Base-by-base conservation (phyloP, 176 grass and related monocot species). In the Hyparrhenia diplandra region DNA sequence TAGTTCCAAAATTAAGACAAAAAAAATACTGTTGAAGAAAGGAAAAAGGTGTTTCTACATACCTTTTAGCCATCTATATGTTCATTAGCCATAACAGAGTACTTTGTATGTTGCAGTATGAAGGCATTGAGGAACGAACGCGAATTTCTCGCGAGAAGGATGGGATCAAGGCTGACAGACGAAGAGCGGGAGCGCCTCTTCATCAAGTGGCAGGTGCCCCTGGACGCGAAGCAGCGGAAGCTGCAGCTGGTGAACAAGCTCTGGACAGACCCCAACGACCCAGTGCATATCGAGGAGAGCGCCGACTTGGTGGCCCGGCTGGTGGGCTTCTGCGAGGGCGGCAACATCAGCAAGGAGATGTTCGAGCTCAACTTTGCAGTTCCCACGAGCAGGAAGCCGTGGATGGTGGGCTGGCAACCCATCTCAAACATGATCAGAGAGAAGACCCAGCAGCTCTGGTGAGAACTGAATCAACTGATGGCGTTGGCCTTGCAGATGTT, bases 311-410 rank as follows among this genome's bases (percentile, higher is more conserved):
- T 99, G 78, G 96, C 96, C 37, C 81, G 90, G n/a, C 78, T 99
- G 74, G 96, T 99, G 10, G 96, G 92, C 41, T 99, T 99, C 82
- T 95, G 92, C 23, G 92, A 99, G 78, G 88, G 89, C 63, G 90
- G 90, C 36, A 99, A 95, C 64, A 82, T 91, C 57, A 89, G 90
- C 76, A 99, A 99, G 79, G 96, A 99, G 88, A 95, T 95, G 96
- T 99, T 99, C 37, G 96, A 95, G 75, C 85, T 99, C 57, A 99
- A 99, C 73, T 97, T 99, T 61, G 73, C 90, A 0, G 18, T 86
- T 29, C 90, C 96, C 59, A 66, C 88, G 5, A 83, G 80, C 54
- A 99, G 81, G 90, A 98, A 89, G 36, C 88, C 95, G 2, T 98
- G 90, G 95, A 71, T 98, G 37, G 21, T 91, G 74, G 96, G 90